Evolutionary conservation across 129 eudicot species (phyloP).

Genomic region (Gnaphalium uliginosum): DNA sequence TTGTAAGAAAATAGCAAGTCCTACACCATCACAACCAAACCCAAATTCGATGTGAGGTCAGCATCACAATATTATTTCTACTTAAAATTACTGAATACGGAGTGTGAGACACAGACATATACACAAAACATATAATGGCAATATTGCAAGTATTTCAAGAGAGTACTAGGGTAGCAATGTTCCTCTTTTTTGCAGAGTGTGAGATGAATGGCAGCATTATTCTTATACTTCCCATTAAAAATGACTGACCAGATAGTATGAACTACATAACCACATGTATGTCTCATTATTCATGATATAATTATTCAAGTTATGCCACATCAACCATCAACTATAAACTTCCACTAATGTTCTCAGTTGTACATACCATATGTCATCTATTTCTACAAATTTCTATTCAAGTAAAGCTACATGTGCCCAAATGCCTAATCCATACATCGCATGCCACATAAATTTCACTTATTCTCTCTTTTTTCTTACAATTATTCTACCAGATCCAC

Average conservation of each 20-base stretch:
- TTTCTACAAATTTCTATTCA: not conserved
- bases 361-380: not conserved
- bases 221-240: not conserved
- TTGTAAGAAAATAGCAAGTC: conserved; percentile 89
- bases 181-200: not conserved
- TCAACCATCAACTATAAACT: not conserved
- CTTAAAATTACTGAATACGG: not conserved
- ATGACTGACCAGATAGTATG: not conserved
- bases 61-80: not conserved
- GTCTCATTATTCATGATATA: not conserved
- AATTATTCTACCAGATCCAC: no score
- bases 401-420: no score
- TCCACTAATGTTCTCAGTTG: not conserved
- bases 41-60: conserved; percentile 15
- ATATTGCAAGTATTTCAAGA: not conserved
- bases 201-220: not conserved
- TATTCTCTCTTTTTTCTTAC: no score
- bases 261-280: not conserved
- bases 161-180: not conserved
- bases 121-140: not conserved
- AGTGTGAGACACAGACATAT: no score
- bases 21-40: conserved; percentile 47
- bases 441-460: no score
- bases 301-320: not conserved
- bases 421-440: no score